phyloP scores from a whole-genome alignment of 2,329 filamentous ascomycete species.

The Cladobotryum protrusum region DNA sequence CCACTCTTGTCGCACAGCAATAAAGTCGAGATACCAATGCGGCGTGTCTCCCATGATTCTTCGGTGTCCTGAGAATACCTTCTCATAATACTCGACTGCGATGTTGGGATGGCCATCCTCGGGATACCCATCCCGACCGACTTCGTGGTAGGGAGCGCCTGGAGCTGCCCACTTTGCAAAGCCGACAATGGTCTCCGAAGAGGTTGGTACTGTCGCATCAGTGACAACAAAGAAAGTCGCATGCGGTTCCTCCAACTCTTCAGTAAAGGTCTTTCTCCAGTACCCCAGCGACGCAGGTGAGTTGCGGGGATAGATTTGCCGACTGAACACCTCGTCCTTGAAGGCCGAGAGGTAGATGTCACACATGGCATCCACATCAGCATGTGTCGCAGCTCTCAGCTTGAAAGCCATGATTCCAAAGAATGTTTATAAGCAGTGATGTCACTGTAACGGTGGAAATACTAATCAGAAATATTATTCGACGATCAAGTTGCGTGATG shows the following conservation, averaged over 20 bases:
- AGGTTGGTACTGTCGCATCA: conserved; percentile 18
- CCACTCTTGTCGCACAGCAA: neutral
- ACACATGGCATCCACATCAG: conserved; percentile 35
- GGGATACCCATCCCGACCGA: conserved; percentile 31
- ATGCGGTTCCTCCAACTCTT: conserved; percentile 35
- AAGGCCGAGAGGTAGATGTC: conserved; percentile 43
- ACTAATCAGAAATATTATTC: neutral
- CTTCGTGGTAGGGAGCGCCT: conserved; percentile 17
- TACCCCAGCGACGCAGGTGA: conserved; percentile 23
- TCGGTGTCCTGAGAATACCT: neutral
- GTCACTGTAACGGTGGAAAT: too few species aligned
- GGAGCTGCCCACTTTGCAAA: conserved; percentile 44
- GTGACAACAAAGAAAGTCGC: conserved; percentile 35
- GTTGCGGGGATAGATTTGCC: conserved; percentile 30
- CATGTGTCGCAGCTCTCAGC: conserved; percentile 33
- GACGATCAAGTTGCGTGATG: neutral
- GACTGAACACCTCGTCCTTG: conserved; percentile 28
- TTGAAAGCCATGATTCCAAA: conserved; percentile 17
- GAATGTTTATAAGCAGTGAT: too few species aligned
- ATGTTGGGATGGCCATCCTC: conserved; percentile 27
- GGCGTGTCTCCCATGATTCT: neutral
- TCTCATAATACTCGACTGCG: neutral
- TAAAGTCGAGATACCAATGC: conserved; percentile 1
- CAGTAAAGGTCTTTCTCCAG: conserved; percentile 28
- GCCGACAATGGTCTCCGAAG: conserved; percentile 27